These are phyloP conservation scores for Dacryopinax spathularia DNA, from an alignment of 768 basidiomycete genomes.

Conservation along the genomic window DNA sequence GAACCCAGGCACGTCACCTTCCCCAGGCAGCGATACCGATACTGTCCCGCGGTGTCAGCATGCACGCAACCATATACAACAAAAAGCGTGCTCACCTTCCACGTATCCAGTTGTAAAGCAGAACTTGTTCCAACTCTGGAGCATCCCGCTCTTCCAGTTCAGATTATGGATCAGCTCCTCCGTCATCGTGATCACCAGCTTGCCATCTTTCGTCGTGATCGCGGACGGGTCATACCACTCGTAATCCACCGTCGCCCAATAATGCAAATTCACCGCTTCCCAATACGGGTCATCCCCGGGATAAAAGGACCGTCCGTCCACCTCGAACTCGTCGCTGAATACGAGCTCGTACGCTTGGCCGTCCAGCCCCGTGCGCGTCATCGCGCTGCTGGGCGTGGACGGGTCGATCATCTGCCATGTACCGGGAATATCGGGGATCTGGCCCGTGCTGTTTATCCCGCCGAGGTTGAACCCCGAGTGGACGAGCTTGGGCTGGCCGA, in stretches of 20 bases:
- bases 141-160: constrained; percentile 61
- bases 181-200: constrained; percentile 65
- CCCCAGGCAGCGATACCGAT: constrained; percentile 59
- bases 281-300: constrained; percentile 70
- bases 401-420: constrained; percentile 59
- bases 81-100: constrained; percentile 32
- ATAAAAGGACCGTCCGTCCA: constrained; percentile 56
- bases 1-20: constrained; percentile 45
- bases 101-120: constrained; percentile 90
- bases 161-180: constrained; percentile 59
- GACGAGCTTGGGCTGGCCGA: constrained; percentile 24
- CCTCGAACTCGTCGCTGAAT: constrained; percentile 80
- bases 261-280: constrained; percentile 80
- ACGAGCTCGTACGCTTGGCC: constrained; percentile 68
- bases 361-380: constrained; percentile 55
- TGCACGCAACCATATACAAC: neutral
- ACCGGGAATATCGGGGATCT: constrained; percentile 61
- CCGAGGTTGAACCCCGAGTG: constrained; percentile 70
- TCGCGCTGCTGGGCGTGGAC: constrained; percentile 50
- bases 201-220: constrained; percentile 61
- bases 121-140: constrained; percentile 85
- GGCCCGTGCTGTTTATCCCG: constrained; percentile 73
- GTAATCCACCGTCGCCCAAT: constrained; percentile 52
- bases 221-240: constrained; percentile 71
- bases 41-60: constrained; percentile 22